Percentiles rank a stretch among this genome's conserved stretches.
phyloP scores from a whole-genome alignment of 169 alveolate genomes.

The Eimeria mitis region DNA sequence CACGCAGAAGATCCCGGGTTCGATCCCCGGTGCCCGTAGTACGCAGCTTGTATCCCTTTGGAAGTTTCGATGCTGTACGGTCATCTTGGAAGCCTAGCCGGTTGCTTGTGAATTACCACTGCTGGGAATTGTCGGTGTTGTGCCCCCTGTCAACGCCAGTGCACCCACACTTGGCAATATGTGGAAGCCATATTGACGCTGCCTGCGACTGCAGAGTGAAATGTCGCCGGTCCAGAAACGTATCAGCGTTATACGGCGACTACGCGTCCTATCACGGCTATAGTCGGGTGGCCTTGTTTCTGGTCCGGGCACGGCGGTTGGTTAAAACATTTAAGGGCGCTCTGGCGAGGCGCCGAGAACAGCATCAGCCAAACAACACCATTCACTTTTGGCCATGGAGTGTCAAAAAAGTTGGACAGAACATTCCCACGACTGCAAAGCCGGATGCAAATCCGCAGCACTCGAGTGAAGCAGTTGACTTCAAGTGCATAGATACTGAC shows the following conservation, averaged over 20 bases:
- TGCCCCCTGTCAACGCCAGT: too few species aligned
- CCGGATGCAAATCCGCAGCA: neutral
- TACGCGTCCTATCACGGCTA: neutral
- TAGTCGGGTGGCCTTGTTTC: neutral
- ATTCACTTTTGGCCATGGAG: neutral
- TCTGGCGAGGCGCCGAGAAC: neutral
- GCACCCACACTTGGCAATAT: too few species aligned
- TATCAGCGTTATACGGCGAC: too few species aligned
- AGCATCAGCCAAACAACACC: neutral
- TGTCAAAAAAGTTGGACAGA: neutral
- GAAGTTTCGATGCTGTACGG: neutral
- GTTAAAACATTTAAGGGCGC: neutral
- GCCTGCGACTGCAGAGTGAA: neutral
- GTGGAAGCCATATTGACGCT: neutral
- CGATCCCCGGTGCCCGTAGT: constrained; percentile 84
- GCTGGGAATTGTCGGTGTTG: too few species aligned
- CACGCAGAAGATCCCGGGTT: constrained; percentile 84
- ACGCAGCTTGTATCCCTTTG: neutral
- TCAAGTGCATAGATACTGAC: neutral
- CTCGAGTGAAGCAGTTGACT: neutral
- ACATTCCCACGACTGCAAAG: neutral
- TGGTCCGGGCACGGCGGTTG: neutral
- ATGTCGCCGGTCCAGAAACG: too few species aligned
- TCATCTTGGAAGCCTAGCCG: neutral
- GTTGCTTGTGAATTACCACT: neutral